phyloP scores from a whole-genome alignment of 2,329 filamentous ascomycete genomes.

The Corinectria fuckeliana region DNA sequence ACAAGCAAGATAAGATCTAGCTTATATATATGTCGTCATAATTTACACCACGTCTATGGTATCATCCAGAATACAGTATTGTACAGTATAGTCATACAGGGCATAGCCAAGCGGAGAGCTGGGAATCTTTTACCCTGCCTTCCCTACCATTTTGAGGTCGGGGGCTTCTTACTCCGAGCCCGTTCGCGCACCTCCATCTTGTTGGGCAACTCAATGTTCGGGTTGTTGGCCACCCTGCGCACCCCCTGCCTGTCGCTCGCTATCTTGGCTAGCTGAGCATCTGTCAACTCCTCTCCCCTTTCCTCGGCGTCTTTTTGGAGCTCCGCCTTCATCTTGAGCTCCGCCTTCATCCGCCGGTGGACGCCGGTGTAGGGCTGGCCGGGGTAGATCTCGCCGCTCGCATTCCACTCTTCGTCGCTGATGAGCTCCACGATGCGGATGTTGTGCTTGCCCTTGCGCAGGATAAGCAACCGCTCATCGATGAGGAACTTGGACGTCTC shows the following conservation, averaged over 20 bases:
- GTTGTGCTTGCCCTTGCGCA: conserved; percentile 70
- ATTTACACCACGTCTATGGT: conserved; percentile 38
- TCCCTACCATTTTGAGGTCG: conserved; percentile 16
- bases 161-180: conserved; percentile 18
- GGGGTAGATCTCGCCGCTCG: conserved; percentile 57
- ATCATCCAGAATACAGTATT: conserved; percentile 39
- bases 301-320: conserved; percentile 45
- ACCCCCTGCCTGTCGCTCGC: conserved; percentile 28
- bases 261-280: conserved; percentile 36
- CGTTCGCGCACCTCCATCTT: conserved; percentile 43
- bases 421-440: conserved; percentile 67
- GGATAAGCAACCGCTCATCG: conserved; percentile 62
- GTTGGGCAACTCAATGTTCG: conserved; percentile 48
- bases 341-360: conserved; percentile 51
- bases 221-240: conserved; percentile 48
- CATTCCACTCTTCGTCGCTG: conserved; percentile 59
- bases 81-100: conserved; percentile 37
- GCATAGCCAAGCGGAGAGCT: conserved; percentile 2
- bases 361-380: conserved; percentile 59
- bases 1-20: not conserved
- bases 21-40: conserved; percentile 19
- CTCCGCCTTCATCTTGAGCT: conserved; percentile 45
- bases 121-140: not conserved
- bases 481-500: conserved; percentile 68
- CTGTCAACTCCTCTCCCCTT: conserved; percentile 39